Conservation (phyloP, 345 rosid species). For the Hypericum androsaemum region DNA sequence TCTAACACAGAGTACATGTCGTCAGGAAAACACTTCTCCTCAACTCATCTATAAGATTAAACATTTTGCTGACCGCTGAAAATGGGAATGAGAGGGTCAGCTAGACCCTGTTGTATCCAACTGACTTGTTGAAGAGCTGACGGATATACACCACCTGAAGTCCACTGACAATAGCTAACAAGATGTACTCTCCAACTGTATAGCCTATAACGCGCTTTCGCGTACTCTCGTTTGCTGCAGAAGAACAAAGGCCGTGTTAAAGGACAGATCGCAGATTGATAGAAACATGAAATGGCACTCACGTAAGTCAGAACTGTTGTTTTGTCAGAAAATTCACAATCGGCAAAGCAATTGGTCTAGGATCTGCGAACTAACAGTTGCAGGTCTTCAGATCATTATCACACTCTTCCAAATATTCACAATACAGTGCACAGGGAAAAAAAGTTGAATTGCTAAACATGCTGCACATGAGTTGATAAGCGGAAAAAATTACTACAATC, state of each 20-base stretch:
- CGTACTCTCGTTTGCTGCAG: slow-evolving; percentile 93
- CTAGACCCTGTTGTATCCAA: slow-evolving; percentile 84
- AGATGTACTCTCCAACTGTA: slow-evolving; percentile 68
- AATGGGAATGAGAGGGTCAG: background rate
- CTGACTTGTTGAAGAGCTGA: slow-evolving; percentile 90
- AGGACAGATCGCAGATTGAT: background rate
- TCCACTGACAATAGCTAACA: slow-evolving; percentile 56
- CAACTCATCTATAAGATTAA: background rate
- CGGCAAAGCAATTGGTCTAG: too few relatives aligned
- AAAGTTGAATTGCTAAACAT: too few relatives aligned
- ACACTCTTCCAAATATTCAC: too few relatives aligned
- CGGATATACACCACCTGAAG: slow-evolving; percentile 80
- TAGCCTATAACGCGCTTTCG: slow-evolving; percentile 70
- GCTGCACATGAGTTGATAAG: background rate
- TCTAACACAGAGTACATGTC: too few relatives aligned
- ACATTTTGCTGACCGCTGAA: background rate
- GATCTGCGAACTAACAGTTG: too few relatives aligned
- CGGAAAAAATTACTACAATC: background rate
- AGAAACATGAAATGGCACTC: too few relatives aligned
- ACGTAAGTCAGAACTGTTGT: too few relatives aligned
- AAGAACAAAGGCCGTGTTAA: background rate
- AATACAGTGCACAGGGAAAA: too few relatives aligned
- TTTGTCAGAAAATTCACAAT: too few relatives aligned
- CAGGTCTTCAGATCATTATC: too few relatives aligned
- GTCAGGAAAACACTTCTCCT: background rate